Evolutionary conservation across 1,284 basidiomycete genomes (phyloP), one percentile per base, ranked within the genome.

Genomic region (Leccinum ponderosum): DNA sequence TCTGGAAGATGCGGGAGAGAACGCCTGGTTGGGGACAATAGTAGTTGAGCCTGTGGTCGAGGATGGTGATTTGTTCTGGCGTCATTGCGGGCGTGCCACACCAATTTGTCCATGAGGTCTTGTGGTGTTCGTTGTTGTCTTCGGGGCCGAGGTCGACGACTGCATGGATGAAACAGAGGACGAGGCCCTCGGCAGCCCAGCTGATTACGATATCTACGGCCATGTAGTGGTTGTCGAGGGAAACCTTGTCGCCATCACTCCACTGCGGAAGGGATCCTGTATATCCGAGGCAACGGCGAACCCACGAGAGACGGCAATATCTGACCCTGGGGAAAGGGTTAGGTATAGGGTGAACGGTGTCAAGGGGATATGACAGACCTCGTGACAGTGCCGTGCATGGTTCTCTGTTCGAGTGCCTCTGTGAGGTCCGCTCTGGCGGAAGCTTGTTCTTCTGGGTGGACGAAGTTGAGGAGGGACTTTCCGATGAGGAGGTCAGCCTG

Each of bases 91-190:
- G 87, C 0, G 93, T 94, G 58, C 95, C 95, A 75, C 96, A 98
- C 90, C 92, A 97, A 74, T 97, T 98, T 9, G 93, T 86, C 96
- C 96, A 98, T 39, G 83, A 80, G 1, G 90, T 90, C 76, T 91
- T 91, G 70, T 83, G 74, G 55, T 78, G 74, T 70, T 89, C 86
- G 74, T 97, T 91, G 70, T 95, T 95, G 81, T 97, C 95, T 1
- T 76, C 76, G n/a, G 89, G 85, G n/a, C 78, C 79, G 56, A 90
- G 82, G 78, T 92, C 89, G 58, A 85, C 85, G 60, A 91, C 88
- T 31, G 95, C 93, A 71, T 99, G 96, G 66, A 98, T 91, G 81
- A 99, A 99, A 71, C 94, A 96, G 14, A 99, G 82, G 47, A 97
- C 89, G 68, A 98, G 83, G 42, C 91, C 92, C 59, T 96, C 90